A percentile compares a stretch with the other conserved stretches of the same genome.
Evolutionary conservation across 2,329 filamentous ascomycete species (phyloP).

Genomic region (Colletotrichum spaethianum): DNA sequence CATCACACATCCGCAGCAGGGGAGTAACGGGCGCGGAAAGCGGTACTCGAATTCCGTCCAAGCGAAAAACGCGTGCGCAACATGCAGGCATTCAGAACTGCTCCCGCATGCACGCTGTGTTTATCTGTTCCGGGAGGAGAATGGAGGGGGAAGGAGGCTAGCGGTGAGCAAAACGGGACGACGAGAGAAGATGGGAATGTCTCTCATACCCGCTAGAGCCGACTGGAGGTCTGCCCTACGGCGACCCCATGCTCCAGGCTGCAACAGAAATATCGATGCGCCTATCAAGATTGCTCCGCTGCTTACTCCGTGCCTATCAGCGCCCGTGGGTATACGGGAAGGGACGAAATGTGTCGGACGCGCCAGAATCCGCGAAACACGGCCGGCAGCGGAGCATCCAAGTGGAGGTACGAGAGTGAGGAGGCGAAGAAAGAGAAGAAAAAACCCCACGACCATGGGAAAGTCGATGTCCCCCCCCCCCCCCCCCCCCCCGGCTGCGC

Average conservation of each 20-base stretch:
- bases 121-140: background rate
- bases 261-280: background rate
- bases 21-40: conserved; percentile 14
- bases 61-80: conserved; percentile 22
- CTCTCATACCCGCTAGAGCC: conserved; percentile 19
- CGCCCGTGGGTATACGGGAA: conserved; percentile 3
- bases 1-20: conserved; percentile 24
- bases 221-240: conserved; percentile 1
- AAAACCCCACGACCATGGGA: conserved; percentile 17
- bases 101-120: background rate
- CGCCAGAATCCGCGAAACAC: conserved; percentile 22
- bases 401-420: conserved; percentile 27
- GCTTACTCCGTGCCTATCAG: conserved; percentile 22
- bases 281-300: conserved; percentile 31
- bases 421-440: conserved; percentile 9
- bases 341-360: conserved; percentile 26
- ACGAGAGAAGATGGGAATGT: conserved; percentile 1
- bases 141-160: background rate
- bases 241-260: conserved; percentile 16
- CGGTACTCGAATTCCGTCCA: conserved; percentile 1
- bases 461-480: conserved; percentile 32
- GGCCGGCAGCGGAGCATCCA: conserved; percentile 31
- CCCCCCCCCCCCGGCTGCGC: conserved; percentile 21
- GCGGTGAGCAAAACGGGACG: conserved; percentile 30
- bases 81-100: background rate